phyloP scores from a whole-genome alignment of 768 basidiomycete genomes.

The Pleurotus salmoneostramineus region DNA sequence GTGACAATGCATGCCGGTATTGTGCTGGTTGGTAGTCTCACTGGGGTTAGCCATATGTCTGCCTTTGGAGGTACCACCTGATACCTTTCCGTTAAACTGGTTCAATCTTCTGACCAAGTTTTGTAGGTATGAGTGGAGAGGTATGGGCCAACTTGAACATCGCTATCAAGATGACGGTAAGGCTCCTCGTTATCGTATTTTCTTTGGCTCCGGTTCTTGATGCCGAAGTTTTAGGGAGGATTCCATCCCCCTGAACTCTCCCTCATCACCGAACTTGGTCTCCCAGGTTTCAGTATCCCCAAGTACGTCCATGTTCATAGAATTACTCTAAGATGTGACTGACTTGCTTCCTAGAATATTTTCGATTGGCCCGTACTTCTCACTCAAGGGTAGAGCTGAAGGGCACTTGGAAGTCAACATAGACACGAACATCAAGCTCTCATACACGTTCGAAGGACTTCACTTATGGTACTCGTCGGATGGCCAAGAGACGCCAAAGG shows the following conservation, averaged over 20 bases:
- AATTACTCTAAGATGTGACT: too few relatives aligned
- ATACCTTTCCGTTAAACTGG: too few relatives aligned
- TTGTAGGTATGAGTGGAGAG: too few relatives aligned
- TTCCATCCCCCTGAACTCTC: not conserved
- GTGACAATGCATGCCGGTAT: not conserved
- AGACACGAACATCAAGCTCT: not conserved
- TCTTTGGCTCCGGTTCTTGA: too few relatives aligned
- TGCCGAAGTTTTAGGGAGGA: too few relatives aligned
- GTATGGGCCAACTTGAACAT: not conserved
- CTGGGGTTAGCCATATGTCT: not conserved
- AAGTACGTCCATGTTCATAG: too few relatives aligned
- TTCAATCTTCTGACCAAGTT: too few relatives aligned
- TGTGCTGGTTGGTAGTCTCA: not conserved
- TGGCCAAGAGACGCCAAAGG: not conserved
- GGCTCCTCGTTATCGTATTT: too few relatives aligned
- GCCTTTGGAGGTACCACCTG: not conserved
- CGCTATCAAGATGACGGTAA: not conserved
- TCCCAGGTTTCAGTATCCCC: not conserved
- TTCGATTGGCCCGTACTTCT: not conserved
- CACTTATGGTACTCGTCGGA: not conserved
- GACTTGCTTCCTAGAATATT: not conserved
- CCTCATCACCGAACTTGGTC: not conserved
- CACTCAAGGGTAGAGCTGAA: not conserved
- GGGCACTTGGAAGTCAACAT: not conserved
- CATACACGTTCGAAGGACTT: not conserved